Evolutionary conservation across 106 monocot genomes (phyloP).

Genomic region (Narthecium ossifragum): DNA sequence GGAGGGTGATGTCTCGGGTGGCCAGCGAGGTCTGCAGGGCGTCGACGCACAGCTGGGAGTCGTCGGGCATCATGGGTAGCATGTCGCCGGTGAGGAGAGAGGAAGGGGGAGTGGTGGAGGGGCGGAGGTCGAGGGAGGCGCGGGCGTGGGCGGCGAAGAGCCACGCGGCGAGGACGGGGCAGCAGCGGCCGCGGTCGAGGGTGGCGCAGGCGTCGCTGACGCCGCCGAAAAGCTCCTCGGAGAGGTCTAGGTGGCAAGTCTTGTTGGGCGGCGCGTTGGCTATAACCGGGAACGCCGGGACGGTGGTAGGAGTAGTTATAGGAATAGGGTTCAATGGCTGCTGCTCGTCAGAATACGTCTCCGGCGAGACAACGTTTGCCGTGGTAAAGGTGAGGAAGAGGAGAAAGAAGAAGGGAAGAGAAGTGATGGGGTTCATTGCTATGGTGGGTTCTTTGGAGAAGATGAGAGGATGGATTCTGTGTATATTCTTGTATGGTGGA

Average conservation of each 20-base stretch:
- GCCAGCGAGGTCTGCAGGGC: constrained; percentile 58
- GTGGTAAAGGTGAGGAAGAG: constrained; percentile 4
- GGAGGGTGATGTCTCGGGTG: constrained; percentile 35
- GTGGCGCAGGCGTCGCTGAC: constrained; percentile 72
- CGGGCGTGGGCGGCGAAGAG: constrained; percentile 86
- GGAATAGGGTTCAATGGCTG: constrained; percentile 19
- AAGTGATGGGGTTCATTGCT: neutral
- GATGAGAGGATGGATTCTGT: neutral
- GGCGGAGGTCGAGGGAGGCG: constrained; percentile 43
- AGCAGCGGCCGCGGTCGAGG: constrained; percentile 89
- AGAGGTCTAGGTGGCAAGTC: constrained; percentile 85
- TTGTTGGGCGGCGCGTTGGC: neutral
- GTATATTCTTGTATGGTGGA: no score
- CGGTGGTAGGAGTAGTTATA: constrained; percentile 32
- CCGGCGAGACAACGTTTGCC: no score
- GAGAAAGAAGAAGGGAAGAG: constrained; percentile 7
- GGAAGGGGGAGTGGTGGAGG: neutral
- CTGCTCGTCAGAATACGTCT: constrained; percentile 19
- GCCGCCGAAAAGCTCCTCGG: constrained; percentile 92
- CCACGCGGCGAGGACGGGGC: constrained; percentile 98
- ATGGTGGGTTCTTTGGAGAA: neutral
- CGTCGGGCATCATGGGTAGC: constrained; percentile 74
- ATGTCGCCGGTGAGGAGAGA: constrained; percentile 7
- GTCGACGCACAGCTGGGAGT: constrained; percentile 88
- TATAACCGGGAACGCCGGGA: constrained; percentile 59